Evolutionary conservation across 805 yeast species (phyloP), one percentile per base, ranked within the genome.

Genomic region (Schwanniomyces occidentalis): DNA sequence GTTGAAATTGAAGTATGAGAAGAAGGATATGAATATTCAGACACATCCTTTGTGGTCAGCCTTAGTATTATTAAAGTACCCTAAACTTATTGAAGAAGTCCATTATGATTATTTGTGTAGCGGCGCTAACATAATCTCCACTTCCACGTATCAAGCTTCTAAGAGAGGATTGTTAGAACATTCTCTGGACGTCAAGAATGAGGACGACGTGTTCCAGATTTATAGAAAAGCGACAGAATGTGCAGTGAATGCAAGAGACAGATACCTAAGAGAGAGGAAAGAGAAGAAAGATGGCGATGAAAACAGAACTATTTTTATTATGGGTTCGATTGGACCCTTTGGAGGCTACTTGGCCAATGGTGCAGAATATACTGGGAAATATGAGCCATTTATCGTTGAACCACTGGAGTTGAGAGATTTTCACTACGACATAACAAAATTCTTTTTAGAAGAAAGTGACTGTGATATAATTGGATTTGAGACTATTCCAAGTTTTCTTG

Each of bases 271-370:
- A 19, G 21, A 19, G 15, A 38, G 13, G 19, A 27, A 7, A 16
- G 10, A 18, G 8, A 27, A 2, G 34, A 19, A 23, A 19, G 15
- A 38, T 13, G 19, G 23, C 5, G 16, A 9, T 14, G 8, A 27
- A 2, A 7, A 19, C 17, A 14, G 22, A 14, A 37, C 46, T 12
- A 42, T 51, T 6, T 48, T 37, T 29, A 66, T 80, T 4, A 76
- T 76, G 2, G 95, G 85, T 0, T 76, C 85, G 6, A 58, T 85
- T 23, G 95, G 95, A 0, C 87, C 95, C 0, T 86, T 76, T 52
- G 95, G 90, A 1, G 85, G 90, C 0, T 78, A 61, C 44, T 51
- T 82, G 23, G 77, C 82, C 18, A 69, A 77, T 42, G 88, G 89
- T 0, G 69, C 82, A 0, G 95, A 86, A 49, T 86, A 81, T 47